Base-by-base conservation (phyloP, 208 protist genomes). In the Acanthamoeba triangularis region DNA sequence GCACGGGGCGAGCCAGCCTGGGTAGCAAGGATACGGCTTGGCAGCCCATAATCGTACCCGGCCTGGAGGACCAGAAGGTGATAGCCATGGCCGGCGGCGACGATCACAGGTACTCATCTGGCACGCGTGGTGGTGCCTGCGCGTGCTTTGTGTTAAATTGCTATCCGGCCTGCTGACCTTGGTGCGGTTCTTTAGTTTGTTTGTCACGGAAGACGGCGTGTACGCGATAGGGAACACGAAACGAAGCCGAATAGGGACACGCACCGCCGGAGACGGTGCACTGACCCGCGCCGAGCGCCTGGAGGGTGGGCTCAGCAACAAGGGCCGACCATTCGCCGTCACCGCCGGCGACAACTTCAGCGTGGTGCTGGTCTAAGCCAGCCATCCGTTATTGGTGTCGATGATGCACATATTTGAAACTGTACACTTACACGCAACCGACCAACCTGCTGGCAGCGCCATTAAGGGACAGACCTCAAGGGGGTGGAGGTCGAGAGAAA, bases 1-100 rank as follows among this genome's bases (percentile, higher is more conserved):
- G 72, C 7, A 47, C 35, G 41, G 72, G 72, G 33, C 72, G 61
- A 33, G 72, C 14, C 33, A 44, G 41, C 16, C 30, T 80, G 7
- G 30, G 33, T 13, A 80, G 23, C 30, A 80, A 18, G 72, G 14
- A 63, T n/a, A 63, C 20, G 20, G 61, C 61, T 6, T 80, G 72
- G 72, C 35, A 80, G 13, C 72, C 72, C 41, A 44, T 47, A 2
- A 23, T 80, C 35, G 72, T 80, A 13, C 72, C 72, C 5, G 72
- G 72, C n/a, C 37, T 61, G 37, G 78, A 87, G 49, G 78, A 87
- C 49, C 18, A 87, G 78, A 87, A 59, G 49, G 78, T 87, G 49
- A 16, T 61, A 11, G 13, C 78, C 7, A 87, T 87, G 78, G 78
- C 47, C 49, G 78, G 78, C 14, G 78, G 78, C 16, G 78, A 87